phyloP scores from a whole-genome alignment of 192 early-diverging fungal genomes.

The Thamnidium elegans region DNA sequence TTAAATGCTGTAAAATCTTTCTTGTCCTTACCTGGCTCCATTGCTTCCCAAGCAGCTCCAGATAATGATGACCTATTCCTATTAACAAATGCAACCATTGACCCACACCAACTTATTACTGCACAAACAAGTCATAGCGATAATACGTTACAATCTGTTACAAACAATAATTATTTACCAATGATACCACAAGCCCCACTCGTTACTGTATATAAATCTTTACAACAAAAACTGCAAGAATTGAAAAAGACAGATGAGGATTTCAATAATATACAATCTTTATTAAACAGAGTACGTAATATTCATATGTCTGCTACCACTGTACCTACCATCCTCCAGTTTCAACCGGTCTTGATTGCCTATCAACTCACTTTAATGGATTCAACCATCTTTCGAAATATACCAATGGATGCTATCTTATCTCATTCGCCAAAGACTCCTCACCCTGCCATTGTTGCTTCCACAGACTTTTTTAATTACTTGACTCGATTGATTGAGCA shows the following conservation, averaged over 20 bases:
- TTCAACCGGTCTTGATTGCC: conserved; percentile 56
- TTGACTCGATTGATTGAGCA: conserved; percentile 65
- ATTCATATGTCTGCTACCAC: conserved; percentile 43
- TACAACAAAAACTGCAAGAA: conserved; percentile 40
- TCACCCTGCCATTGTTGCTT: conserved; percentile 53
- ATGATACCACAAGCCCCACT: conserved; percentile 48
- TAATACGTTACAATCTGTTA: background rate
- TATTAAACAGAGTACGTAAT: conserved; percentile 44
- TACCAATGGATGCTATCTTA: conserved; percentile 53
- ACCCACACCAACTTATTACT: conserved; percentile 40
- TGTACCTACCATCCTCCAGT: conserved; percentile 55
- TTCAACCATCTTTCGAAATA: conserved; percentile 57
- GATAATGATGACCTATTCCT: conserved; percentile 3
- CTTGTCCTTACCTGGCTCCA: conserved; percentile 8
- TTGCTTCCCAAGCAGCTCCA: background rate
- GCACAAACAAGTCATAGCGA: conserved; percentile 38
- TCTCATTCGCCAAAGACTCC: conserved; percentile 58
- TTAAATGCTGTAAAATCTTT: conserved; percentile 14
- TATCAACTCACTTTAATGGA: conserved; percentile 67
- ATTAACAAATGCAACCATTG: conserved; percentile 39
- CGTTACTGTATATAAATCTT: conserved; percentile 36
- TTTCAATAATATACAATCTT: conserved; percentile 36
- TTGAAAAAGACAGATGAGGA: conserved; percentile 15
- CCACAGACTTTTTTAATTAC: conserved; percentile 75
- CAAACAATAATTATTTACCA: conserved; percentile 32